Evolutionary conservation across 495 filamentous ascomycete genomes (phyloP).

Genomic region (Chaetomium fimeti): DNA sequence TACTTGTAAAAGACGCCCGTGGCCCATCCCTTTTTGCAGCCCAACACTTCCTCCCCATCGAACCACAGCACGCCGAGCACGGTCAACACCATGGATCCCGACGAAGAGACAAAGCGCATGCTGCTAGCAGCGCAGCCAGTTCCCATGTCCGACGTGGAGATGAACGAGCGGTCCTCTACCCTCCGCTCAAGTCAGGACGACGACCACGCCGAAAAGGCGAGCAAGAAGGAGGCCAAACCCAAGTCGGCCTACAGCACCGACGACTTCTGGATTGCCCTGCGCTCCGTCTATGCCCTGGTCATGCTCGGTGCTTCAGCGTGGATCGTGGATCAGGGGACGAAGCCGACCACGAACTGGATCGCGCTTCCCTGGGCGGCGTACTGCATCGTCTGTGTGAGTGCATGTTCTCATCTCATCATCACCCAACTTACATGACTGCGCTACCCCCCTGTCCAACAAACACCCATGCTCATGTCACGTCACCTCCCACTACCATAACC

Average conservation of each 20-base stretch:
- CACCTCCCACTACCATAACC: too few species aligned
- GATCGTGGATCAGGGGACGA: not conserved
- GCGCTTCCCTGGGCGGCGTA: not conserved
- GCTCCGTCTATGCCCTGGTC: not conserved
- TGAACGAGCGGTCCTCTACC: not conserved
- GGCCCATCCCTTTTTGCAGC: not conserved
- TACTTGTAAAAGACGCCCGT: not conserved
- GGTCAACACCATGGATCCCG: not conserved
- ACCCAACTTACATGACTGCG: too few species aligned
- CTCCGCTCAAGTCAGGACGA: not conserved
- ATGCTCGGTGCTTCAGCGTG: not conserved
- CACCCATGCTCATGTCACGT: too few species aligned
- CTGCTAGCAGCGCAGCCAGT: not conserved
- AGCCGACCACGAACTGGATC: not conserved
- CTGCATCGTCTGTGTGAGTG: not conserved
- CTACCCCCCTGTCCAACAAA: too few species aligned
- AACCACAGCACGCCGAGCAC: too few species aligned
- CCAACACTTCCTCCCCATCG: not conserved
- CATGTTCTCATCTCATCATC: too few species aligned
- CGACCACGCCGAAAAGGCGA: too few species aligned
- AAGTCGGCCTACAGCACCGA: not conserved
- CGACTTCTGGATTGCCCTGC: not conserved
- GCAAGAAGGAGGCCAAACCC: too few species aligned
- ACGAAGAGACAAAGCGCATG: not conserved
- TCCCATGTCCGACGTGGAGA: not conserved